Conservation (phyloP, 2,329 filamentous ascomycete genomes). For the Chrysosporium queenslandicum region DNA sequence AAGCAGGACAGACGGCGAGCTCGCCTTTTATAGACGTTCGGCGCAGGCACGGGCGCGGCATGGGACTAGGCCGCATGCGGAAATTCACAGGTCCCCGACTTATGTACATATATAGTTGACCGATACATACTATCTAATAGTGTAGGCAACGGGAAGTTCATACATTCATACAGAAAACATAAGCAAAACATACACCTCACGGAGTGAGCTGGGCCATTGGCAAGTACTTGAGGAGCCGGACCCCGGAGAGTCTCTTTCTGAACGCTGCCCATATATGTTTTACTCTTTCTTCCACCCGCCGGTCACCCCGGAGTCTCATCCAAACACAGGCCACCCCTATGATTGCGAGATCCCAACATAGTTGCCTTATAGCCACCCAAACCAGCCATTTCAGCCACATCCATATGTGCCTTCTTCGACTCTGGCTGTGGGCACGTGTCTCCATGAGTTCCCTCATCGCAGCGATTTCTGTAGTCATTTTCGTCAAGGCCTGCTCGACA, state of each 20-base stretch:
- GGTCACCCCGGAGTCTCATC: conserved; percentile 36
- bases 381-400: conserved; percentile 62
- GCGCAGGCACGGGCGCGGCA: neutral
- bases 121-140: too few species aligned
- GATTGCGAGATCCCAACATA: conserved; percentile 57
- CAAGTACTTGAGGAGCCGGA: conserved; percentile 22
- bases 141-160: too few species aligned
- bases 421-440: conserved; percentile 59
- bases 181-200: neutral
- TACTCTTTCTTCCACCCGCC: conserved; percentile 33
- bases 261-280: conserved; percentile 25
- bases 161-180: too few species aligned
- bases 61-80: too few species aligned
- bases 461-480: conserved; percentile 84
- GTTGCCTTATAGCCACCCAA: conserved; percentile 61
- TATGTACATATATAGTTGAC: too few species aligned
- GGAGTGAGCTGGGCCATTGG: neutral
- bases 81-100: too few species aligned
- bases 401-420: conserved; percentile 53
- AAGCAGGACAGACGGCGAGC: neutral
- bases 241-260: conserved; percentile 25
- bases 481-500: conserved; percentile 75
- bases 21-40: neutral
- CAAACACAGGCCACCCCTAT: conserved; percentile 35
- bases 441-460: conserved; percentile 86